Evolutionary conservation across 2,329 filamentous ascomycete species (phyloP), one percentile per base, ranked within the genome.

Genomic region (Pestalotiopsis sp.): DNA sequence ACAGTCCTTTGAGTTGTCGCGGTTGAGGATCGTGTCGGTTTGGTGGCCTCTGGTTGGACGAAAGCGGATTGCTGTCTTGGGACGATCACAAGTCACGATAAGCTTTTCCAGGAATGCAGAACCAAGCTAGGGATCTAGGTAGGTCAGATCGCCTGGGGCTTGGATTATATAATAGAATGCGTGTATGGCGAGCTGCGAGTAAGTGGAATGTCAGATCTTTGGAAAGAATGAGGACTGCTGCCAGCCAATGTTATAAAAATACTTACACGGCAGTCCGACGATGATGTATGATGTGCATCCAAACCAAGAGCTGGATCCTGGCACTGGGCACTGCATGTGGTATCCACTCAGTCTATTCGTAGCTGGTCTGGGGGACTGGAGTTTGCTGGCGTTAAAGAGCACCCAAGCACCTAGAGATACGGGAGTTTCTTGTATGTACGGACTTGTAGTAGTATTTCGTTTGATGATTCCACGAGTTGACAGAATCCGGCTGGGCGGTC

Each of bases 41-140:
- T 67, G 70, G 70, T 59, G 73, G 71, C 31, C 38, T 75, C 72
- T 79, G 75, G 75, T 79, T 79, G 77, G 77, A 75, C 68, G 68
- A 72, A 70, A 72, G 60, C 64, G 71, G 68, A 39, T 25, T 11
- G 61, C n/a, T 23, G n/a, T 45, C 61, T 59, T 59, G 57, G 39
- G 61, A 20, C 14, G 25, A 39, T 60, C 57, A 60, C 25, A 27
- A 60, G 57, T 60, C 57, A 60, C 57, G 25, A 60, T 60, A 60
- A 27, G 23, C 57, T 27, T 60, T 60, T 4, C 3, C 45, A 3
- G 7, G 20, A 20, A 17, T 52, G 20, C 17, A 20, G 12, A 45
- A n/a, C n/a, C 17, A n/a, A 52, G 45, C 13, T 49, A 49, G 45
- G 45, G 45, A n/a, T n/a, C 17, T n/a, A 36, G 31, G 31, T 36